Evolutionary conservation across 495 filamentous ascomycete genomes (phyloP).

Genomic region (Elaphomyces granulatus): DNA sequence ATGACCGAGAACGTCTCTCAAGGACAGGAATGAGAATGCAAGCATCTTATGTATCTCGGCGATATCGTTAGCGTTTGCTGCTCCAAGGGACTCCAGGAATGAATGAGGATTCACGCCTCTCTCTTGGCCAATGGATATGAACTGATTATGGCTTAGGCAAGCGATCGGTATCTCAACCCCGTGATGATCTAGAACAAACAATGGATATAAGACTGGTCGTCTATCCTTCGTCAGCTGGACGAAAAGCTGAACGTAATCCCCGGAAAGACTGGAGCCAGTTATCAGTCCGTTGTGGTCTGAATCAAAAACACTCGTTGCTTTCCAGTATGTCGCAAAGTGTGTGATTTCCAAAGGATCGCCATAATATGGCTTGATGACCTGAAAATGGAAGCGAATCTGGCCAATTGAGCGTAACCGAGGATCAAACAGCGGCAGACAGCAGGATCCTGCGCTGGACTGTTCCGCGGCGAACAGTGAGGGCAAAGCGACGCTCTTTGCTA

Average conservation of each 20-base stretch:
- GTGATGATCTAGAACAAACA: constrained; percentile 62
- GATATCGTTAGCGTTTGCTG: constrained; percentile 39
- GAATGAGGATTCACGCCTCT: constrained; percentile 24
- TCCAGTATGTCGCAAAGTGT: constrained; percentile 98
- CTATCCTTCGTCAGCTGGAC: constrained; percentile 82
- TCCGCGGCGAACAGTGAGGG: constrained; percentile 68
- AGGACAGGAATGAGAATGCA: constrained; percentile 55
- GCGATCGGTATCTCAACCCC: constrained; percentile 71
- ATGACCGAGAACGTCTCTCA: constrained; percentile 56
- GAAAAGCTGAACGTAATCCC: constrained; percentile 82
- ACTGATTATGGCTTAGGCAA: constrained; percentile 59
- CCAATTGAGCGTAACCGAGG: constrained; percentile 86
- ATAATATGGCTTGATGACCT: constrained; percentile 91
- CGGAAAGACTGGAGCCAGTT: constrained; percentile 86
- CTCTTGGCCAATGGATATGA: constrained; percentile 47
- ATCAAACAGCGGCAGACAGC: constrained; percentile 82
- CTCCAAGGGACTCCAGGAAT: constrained; percentile 32
- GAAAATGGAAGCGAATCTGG: constrained; percentile 81
- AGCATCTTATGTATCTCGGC: constrained; percentile 52
- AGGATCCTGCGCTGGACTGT: constrained; percentile 60
- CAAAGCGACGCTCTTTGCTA: constrained; percentile 84
- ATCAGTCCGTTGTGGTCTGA: constrained; percentile 71
- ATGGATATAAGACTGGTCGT: constrained; percentile 72
- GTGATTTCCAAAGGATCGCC: constrained; percentile 93
- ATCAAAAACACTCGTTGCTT: constrained; percentile 84